Evolutionary conservation across 192 early-diverging fungal genomes (phyloP).

Genomic region (Coemansia sp.): DNA sequence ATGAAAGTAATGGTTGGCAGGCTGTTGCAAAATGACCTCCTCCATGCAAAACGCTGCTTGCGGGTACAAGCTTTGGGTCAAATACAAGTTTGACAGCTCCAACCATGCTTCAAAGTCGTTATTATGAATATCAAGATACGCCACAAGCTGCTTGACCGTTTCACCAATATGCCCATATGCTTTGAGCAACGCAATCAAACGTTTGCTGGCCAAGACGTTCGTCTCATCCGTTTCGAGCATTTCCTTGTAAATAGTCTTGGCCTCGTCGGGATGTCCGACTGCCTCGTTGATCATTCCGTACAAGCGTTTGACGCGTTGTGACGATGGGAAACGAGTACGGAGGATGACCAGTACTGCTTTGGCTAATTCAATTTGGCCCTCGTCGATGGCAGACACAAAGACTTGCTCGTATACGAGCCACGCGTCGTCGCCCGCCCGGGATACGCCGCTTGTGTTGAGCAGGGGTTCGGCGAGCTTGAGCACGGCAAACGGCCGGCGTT

Average conservation of each 20-base stretch:
- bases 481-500: constrained; percentile 47
- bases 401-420: constrained; percentile 84
- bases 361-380: constrained; percentile 67
- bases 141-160: constrained; percentile 70
- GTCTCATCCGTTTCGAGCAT: constrained; percentile 75
- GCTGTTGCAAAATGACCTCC: constrained; percentile 85
- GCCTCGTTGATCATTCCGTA: constrained; percentile 81
- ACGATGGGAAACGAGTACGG: constrained; percentile 63
- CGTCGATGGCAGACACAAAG: constrained; percentile 75
- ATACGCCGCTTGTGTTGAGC: constrained; percentile 20
- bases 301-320: constrained; percentile 70
- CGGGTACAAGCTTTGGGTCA: constrained; percentile 65
- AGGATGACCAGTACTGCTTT: constrained; percentile 62
- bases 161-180: constrained; percentile 63
- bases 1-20: constrained; percentile 82
- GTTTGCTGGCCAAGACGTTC: constrained; percentile 75
- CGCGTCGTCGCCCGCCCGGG: constrained; percentile 25
- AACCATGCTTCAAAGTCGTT: constrained; percentile 92
- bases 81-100: constrained; percentile 74
- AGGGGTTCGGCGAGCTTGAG: constrained; percentile 45
- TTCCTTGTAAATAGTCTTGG: constrained; percentile 69
- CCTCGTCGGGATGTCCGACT: constrained; percentile 65
- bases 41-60: constrained; percentile 91
- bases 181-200: constrained; percentile 73
- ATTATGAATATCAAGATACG: constrained; percentile 80